These are phyloP conservation scores for Linderina pennispora DNA, from an alignment of 192 early-diverging fungal species.

Conservation along the genomic window DNA sequence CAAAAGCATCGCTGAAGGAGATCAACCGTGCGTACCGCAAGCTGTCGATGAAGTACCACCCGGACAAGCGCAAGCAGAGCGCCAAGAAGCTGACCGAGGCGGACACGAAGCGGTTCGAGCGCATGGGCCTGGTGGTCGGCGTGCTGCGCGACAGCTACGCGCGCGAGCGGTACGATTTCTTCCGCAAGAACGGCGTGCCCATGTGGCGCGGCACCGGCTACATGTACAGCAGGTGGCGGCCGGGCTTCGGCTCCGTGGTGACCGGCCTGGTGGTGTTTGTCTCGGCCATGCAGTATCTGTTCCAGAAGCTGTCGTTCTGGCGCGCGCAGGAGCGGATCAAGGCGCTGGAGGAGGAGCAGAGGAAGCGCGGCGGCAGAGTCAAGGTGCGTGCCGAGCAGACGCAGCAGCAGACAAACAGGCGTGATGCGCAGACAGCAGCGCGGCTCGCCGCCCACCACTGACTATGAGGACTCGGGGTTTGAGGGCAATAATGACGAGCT, in stretches of 20 bases:
- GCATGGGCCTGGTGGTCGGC: slow-evolving; percentile 56
- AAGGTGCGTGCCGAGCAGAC: slow-evolving; percentile 7
- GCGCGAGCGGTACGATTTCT: slow-evolving; percentile 74
- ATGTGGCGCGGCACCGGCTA: slow-evolving; percentile 75
- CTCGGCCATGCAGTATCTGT: slow-evolving; percentile 61
- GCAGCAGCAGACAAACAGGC: slow-evolving; percentile 4
- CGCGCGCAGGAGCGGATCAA: slow-evolving; percentile 55
- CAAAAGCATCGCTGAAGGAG: slow-evolving; percentile 49
- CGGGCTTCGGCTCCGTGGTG: slow-evolving; percentile 56
- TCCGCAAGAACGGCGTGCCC: slow-evolving; percentile 74
- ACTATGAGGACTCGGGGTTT: slow-evolving; percentile 30
- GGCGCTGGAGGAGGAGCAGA: slow-evolving; percentile 19
- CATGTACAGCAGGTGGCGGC: slow-evolving; percentile 64
- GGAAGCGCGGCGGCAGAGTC: slow-evolving; percentile 7
- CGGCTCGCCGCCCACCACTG: not conserved
- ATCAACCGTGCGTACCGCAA: slow-evolving; percentile 65
- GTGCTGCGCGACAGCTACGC: slow-evolving; percentile 57
- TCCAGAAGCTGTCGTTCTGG: slow-evolving; percentile 51
- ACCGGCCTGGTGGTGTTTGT: slow-evolving; percentile 50
- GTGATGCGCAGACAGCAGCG: slow-evolving; percentile 8
- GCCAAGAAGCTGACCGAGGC: slow-evolving; percentile 12
- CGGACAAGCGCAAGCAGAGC: slow-evolving; percentile 62
- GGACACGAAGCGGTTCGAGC: slow-evolving; percentile 56
- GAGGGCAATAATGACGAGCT: slow-evolving; percentile 33
- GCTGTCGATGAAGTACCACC: slow-evolving; percentile 61